Evolutionary conservation across 768 basidiomycete genomes (phyloP).

Genomic region (Psilocybe subaeruginosa): DNA sequence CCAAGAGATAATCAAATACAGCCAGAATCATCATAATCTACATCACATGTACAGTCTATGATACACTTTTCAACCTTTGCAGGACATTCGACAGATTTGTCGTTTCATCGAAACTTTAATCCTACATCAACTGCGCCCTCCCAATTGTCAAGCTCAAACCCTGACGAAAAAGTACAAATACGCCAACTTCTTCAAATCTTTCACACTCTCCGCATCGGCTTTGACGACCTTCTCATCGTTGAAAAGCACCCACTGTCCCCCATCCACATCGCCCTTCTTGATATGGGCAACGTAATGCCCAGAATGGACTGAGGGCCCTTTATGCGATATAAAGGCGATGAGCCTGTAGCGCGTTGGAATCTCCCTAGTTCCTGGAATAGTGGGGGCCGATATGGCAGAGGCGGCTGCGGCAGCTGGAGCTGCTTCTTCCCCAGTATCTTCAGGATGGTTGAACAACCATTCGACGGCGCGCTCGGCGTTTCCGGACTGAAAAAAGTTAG

Average conservation of each 20-base stretch:
- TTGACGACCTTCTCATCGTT: slow-evolving; percentile 97
- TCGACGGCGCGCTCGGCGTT: slow-evolving; percentile 88
- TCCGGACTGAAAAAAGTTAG: slow-evolving; percentile 49
- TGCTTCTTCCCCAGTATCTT: slow-evolving; percentile 73
- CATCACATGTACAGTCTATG: too few relatives aligned
- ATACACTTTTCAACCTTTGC: too few relatives aligned
- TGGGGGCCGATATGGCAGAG: slow-evolving; percentile 20
- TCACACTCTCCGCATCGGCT: slow-evolving; percentile 83
- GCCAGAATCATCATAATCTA: too few relatives aligned
- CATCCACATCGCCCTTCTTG: slow-evolving; percentile 40
- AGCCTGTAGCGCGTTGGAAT: slow-evolving; percentile 81
- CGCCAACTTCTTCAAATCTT: slow-evolving; percentile 79
- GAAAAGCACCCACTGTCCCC: slow-evolving; percentile 79
- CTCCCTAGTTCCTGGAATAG: slow-evolving; percentile 48
- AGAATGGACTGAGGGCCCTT: slow-evolving; percentile 93
- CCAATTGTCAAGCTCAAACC: slow-evolving; percentile 19
- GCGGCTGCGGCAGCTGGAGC: slow-evolving; percentile 27
- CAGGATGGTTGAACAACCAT: slow-evolving; percentile 95
- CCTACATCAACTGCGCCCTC: neutral
- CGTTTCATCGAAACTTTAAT: too few relatives aligned
- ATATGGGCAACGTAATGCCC: slow-evolving; percentile 93
- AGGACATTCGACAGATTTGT: too few relatives aligned
- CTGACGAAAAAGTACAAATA: slow-evolving; percentile 95
- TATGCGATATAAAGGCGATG: slow-evolving; percentile 96
- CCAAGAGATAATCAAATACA: too few relatives aligned